Evolutionary conservation across 345 rosid species (phyloP).

Genomic region (Toxicodendron radicans): DNA sequence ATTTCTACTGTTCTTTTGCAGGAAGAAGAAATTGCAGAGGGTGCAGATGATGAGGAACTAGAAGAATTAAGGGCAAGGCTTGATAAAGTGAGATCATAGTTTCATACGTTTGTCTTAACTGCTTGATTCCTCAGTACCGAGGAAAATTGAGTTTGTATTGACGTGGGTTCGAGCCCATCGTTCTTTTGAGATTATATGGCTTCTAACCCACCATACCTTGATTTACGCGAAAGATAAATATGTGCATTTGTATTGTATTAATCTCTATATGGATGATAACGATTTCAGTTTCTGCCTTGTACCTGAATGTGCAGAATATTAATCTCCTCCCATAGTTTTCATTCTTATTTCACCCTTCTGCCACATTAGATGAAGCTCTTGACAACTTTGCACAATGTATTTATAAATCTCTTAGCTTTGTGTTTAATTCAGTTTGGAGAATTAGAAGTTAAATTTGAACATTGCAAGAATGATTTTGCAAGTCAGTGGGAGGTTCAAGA

Average conservation of each 20-base stretch:
- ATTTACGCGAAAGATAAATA: neutral
- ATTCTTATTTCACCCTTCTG: neutral
- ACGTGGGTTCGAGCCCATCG: neutral
- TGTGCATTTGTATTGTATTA: neutral
- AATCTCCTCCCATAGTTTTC: neutral
- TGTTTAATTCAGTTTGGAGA: too few relatives aligned
- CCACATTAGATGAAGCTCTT: neutral
- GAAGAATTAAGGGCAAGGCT: slow-evolving; percentile 48
- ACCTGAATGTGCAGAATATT: neutral
- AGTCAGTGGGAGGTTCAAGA: too few relatives aligned
- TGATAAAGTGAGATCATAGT: slow-evolving; percentile 40
- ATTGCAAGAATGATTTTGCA: too few relatives aligned
- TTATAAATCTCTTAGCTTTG: too few relatives aligned
- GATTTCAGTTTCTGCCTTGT: neutral
- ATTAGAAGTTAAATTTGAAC: too few relatives aligned
- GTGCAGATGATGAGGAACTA: slow-evolving; percentile 49
- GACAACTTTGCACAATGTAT: too few relatives aligned
- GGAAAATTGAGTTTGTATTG: neutral
- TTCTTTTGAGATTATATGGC: neutral
- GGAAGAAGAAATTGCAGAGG: slow-evolving; percentile 46
- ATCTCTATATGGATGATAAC: neutral
- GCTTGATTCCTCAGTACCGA: neutral
- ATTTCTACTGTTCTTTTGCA: neutral
- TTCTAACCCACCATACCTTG: neutral
- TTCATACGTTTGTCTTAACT: neutral